Base-by-base conservation (phyloP, 2,329 filamentous ascomycete genomes). In the Orbilia quercus region DNA sequence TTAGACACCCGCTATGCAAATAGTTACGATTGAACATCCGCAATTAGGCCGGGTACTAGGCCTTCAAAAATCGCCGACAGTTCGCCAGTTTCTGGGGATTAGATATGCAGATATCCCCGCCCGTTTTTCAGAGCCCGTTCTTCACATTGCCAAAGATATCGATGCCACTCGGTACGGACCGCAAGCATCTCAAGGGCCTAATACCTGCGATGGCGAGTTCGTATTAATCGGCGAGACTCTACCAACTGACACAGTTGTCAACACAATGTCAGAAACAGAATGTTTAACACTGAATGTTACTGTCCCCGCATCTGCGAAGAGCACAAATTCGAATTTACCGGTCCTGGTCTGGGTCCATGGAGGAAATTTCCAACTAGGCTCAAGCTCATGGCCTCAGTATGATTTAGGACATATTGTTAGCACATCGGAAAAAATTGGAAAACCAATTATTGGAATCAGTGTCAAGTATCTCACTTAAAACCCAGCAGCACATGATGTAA, bases 311-410 rank as follows among this genome's bases (percentile, higher is more conserved):
- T 74, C 65, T 11, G 45, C 38, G n/a, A 64, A 77, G 48, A 7
- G 54, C 34, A 54, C 18, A 22, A 42, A 59, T 2, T 77, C 78
- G 11, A 81, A 80, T 4, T 78, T 86, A 1, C 85, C 85, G 0
- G 84, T 86, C 0, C 80, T 85, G 40, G 80, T 84, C 1, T 85
- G 85, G 74, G 81, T 87, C 2, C 84, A 86, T 69, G 85, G 85
- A 0, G 84, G 85, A 9, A 85, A 83, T 0, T 83, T 84, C 53
- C 78, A 79, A 1, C 80, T 83, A 1, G 85, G 84, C 1, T 83
- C 83, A 2, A 84, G 82, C 44, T 84, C 81, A 45, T 86, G 84
- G 80, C 85, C 84, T 0, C 83, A 86, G 38, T 85, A 84, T 74
- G 82, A 86, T 71, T 78, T 82, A 18, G 78, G 78, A 3, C 78